These are phyloP conservation scores for Termitomyces eurrhizus DNA, from an alignment of 768 basidiomycete species.

Conservation along the genomic window DNA sequence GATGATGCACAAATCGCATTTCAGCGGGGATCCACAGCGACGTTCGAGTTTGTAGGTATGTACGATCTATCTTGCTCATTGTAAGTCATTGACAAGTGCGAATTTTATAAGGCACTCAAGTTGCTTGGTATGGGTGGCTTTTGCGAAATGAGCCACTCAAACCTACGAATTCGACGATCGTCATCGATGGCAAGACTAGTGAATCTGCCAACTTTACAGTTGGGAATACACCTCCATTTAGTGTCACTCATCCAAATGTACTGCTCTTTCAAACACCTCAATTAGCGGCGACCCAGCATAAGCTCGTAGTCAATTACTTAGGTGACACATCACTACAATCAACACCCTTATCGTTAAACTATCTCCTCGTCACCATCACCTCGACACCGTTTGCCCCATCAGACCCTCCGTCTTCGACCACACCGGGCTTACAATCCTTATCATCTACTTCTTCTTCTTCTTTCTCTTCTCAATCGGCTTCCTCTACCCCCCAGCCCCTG, in stretches of 20 bases:
- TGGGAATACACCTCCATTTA: not conserved
- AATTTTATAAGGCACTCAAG: not conserved
- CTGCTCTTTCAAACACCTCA: not conserved
- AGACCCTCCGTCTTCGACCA: not conserved
- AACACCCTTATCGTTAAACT: not conserved
- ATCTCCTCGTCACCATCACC: not conserved
- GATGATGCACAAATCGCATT: not conserved
- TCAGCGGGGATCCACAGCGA: not conserved
- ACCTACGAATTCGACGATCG: not conserved
- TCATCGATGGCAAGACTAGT: not conserved
- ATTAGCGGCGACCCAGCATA: not conserved
- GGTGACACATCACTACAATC: not conserved
- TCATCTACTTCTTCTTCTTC: not conserved
- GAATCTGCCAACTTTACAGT: not conserved
- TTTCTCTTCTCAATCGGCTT: not conserved
- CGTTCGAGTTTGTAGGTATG: not conserved
- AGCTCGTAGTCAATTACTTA: not conserved
- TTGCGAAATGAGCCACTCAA: not conserved
- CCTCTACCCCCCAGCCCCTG: not conserved
- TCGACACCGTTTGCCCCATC: not conserved
- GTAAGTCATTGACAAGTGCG: not conserved
- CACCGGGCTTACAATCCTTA: not conserved
- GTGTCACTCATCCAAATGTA: not conserved
- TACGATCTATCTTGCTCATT: not conserved
- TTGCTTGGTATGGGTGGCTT: slow-evolving; percentile 1